Conservation (phyloP, 2,329 filamentous ascomycete species). For the Fusarium devonianum region DNA sequence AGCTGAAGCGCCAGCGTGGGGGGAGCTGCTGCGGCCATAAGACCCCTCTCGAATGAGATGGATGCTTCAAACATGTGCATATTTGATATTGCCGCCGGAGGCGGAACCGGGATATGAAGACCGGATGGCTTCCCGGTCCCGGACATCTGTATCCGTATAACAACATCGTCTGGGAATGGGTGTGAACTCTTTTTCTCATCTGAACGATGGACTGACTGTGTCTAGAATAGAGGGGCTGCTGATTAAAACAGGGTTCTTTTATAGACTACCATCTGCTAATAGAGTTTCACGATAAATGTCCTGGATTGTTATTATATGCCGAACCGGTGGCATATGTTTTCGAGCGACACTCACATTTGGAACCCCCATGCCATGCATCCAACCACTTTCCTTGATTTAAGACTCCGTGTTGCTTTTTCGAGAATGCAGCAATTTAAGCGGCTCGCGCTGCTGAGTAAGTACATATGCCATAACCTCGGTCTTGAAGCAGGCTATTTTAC, state of each 20-base stretch:
- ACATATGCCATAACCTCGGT: conserved; percentile 27
- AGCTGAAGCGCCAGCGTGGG: neutral
- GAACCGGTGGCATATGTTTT: neutral
- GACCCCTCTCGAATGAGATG: neutral
- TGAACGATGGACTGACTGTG: too few species aligned
- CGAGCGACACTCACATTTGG: neutral
- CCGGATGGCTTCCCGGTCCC: conserved; percentile 7
- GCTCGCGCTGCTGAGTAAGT: conserved; percentile 31
- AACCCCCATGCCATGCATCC: conserved; percentile 11
- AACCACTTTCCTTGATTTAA: conserved; percentile 3
- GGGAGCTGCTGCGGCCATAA: neutral
- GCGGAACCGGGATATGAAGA: conserved; percentile 6
- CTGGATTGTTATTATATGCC: neutral
- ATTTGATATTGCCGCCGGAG: conserved; percentile 4
- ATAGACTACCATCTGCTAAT: too few species aligned
- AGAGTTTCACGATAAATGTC: too few species aligned
- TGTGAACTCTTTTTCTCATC: too few species aligned
- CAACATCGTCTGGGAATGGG: too few species aligned
- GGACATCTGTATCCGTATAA: neutral
- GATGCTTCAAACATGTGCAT: neutral
- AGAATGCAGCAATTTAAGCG: conserved; percentile 25
- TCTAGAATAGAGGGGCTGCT: too few species aligned
- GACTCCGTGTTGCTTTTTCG: conserved; percentile 24
- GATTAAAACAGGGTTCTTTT: too few species aligned
- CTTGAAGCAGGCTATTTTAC: conserved; percentile 28